A percentile compares a stretch with the other conserved stretches of the same genome.
Evolutionary conservation across 2,329 filamentous ascomycete species (phyloP).

Genomic region (Fusarium acutatum): DNA sequence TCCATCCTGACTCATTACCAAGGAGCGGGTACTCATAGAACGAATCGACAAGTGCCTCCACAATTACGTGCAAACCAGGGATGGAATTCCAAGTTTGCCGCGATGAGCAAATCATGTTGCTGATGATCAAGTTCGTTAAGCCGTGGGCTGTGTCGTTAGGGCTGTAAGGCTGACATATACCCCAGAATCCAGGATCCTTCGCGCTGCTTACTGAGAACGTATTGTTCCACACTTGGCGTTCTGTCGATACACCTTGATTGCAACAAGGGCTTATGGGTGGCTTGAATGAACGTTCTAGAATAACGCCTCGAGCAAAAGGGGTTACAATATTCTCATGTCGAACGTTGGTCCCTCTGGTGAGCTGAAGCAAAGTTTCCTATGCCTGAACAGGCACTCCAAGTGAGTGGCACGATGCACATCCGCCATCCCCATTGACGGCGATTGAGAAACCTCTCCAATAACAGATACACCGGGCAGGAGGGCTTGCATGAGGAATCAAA

Average conservation of each 20-base stretch:
- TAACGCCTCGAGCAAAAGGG: neutral
- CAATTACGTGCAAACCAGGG: constrained; percentile 9
- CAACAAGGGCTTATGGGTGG: neutral
- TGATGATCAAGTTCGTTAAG: constrained; percentile 7
- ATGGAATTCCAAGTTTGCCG: constrained; percentile 1
- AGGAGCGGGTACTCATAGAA: constrained; percentile 16
- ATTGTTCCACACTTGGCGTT: constrained; percentile 4
- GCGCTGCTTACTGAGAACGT: constrained; percentile 28
- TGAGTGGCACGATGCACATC: neutral
- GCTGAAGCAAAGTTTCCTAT: neutral
- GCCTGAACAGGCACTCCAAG: neutral
- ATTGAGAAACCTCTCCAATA: neutral
- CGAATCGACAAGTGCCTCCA: constrained; percentile 9
- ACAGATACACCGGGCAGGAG: neutral
- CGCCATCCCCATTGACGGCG: neutral
- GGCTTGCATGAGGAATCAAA: neutral
- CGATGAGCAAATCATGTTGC: constrained; percentile 17
- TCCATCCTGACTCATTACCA: constrained; percentile 24
- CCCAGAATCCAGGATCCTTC: constrained; percentile 34
- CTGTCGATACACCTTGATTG: neutral
- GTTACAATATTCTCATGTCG: neutral
- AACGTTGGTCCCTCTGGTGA: neutral
- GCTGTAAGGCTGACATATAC: constrained; percentile 43
- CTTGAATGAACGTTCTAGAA: constrained; percentile 17
- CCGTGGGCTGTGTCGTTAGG: constrained; percentile 30